phyloP scores from a whole-genome alignment of 1,139 yeast genomes.

The Tardiomyces blankii region DNA sequence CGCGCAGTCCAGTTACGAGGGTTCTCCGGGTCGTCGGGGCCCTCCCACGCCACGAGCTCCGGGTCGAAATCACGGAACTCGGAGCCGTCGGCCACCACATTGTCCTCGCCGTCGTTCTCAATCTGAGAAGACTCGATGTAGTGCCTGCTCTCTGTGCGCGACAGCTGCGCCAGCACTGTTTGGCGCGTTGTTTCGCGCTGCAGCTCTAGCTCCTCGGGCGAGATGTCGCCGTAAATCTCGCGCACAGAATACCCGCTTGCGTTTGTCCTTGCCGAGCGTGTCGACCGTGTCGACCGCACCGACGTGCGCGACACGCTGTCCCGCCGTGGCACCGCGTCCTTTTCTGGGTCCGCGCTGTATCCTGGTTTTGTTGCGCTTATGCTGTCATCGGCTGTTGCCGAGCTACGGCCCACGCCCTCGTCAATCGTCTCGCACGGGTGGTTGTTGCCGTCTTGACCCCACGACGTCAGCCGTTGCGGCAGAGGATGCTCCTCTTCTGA shows the following conservation, averaged over 20 bases:
- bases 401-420: neutral
- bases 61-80: slow-evolving; percentile 36
- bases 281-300: neutral
- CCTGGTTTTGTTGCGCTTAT: too few species aligned
- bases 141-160: slow-evolving; percentile 3
- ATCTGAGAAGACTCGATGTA: slow-evolving; percentile 6
- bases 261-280: slow-evolving; percentile 1
- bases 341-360: too few species aligned
- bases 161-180: slow-evolving; percentile 13
- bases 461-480: neutral
- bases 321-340: neutral
- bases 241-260: slow-evolving; percentile 7
- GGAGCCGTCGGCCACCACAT: slow-evolving; percentile 9
- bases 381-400: too few species aligned
- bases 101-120: slow-evolving; percentile 12
- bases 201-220: slow-evolving; percentile 11
- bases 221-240: slow-evolving; percentile 18
- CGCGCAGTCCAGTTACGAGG: slow-evolving; percentile 48
- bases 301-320: neutral
- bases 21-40: slow-evolving; percentile 44
- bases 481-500: neutral
- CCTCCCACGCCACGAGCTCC: slow-evolving; percentile 57
- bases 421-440: neutral
- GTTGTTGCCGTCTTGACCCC: neutral
- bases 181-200: slow-evolving; percentile 20